These are phyloP conservation scores for Garcileccinum viscosum DNA, from an alignment of 1,284 basidiomycete species.

Conservation along the genomic window DNA sequence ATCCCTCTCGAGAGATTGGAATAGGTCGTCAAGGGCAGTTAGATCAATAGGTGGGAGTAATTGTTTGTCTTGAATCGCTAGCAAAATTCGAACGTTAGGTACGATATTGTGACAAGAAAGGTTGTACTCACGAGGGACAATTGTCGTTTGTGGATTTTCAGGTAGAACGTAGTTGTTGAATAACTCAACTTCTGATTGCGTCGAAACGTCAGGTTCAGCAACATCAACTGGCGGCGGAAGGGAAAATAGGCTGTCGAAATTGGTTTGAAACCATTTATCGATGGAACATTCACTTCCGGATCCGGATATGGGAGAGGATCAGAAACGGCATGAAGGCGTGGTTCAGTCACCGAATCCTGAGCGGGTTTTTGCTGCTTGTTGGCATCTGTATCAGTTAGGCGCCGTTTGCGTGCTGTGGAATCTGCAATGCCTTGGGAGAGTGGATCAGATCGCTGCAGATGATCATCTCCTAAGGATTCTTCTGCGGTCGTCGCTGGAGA, in stretches of 20 bases:
- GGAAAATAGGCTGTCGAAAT: constrained; percentile 18
- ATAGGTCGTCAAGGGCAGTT: constrained; percentile 3
- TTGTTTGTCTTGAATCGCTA: constrained; percentile 10
- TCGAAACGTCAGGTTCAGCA: constrained; percentile 15
- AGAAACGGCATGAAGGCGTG: constrained; percentile 33
- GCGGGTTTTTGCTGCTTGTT: constrained; percentile 30
- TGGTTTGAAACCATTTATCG: constrained; percentile 34
- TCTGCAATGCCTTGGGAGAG: not conserved
- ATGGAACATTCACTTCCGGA: constrained; percentile 14
- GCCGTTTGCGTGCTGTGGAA: constrained; percentile 34
- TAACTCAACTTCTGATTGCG: constrained; percentile 28
- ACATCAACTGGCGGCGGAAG: constrained; percentile 22
- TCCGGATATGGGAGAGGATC: constrained; percentile 34
- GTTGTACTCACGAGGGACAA: constrained; percentile 1
- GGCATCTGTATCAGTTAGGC: constrained; percentile 37
- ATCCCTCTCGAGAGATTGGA: constrained; percentile 3
- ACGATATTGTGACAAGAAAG: not conserved
- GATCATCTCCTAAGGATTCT: not conserved
- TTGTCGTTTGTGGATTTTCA: not conserved
- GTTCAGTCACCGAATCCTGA: constrained; percentile 18
- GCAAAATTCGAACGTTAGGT: not conserved
- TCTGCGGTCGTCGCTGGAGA: constrained; percentile 15
- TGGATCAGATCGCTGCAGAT: not conserved
- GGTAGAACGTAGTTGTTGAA: constrained; percentile 26
- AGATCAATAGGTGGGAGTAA: not conserved